A percentile compares a stretch with the other conserved stretches of the same genome.
Evolutionary conservation across 441 rosid species (phyloP).

Genomic region (Eruca vesicaria): DNA sequence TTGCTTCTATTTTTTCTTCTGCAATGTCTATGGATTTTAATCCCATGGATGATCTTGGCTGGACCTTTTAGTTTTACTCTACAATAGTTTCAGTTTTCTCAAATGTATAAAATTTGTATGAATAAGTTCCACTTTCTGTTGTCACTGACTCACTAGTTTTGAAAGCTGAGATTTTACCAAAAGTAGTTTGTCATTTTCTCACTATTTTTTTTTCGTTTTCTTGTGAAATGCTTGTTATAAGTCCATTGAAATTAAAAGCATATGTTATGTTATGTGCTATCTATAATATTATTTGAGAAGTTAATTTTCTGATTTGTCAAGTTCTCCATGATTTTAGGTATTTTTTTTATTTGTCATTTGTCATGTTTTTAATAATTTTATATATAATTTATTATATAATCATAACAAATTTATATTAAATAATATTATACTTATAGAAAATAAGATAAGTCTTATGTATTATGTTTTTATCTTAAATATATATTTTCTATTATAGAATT

Average conservation of each 20-base stretch:
- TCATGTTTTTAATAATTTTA: no score
- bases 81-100: background rate
- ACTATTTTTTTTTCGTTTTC: no score
- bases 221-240: background rate
- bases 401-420: no score
- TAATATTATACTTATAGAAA: no score
- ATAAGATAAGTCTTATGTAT: no score
- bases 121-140: conserved; percentile 16
- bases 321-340: no score
- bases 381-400: no score
- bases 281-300: no score
- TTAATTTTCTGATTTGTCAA: no score
- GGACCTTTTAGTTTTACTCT: conserved; percentile 50
- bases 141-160: conserved; percentile 16
- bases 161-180: conserved; percentile 17
- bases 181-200: background rate
- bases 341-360: no score
- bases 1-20: conserved; percentile 43
- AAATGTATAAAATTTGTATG: conserved; percentile 26
- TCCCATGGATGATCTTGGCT: conserved; percentile 57
- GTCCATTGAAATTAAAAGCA: background rate
- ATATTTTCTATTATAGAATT: no score
- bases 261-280: background rate
- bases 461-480: no score
- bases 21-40: conserved; percentile 48